These are phyloP conservation scores for Trichopus zeylanicus DNA, from an alignment of 116 monocot species.

Conservation along the genomic window DNA sequence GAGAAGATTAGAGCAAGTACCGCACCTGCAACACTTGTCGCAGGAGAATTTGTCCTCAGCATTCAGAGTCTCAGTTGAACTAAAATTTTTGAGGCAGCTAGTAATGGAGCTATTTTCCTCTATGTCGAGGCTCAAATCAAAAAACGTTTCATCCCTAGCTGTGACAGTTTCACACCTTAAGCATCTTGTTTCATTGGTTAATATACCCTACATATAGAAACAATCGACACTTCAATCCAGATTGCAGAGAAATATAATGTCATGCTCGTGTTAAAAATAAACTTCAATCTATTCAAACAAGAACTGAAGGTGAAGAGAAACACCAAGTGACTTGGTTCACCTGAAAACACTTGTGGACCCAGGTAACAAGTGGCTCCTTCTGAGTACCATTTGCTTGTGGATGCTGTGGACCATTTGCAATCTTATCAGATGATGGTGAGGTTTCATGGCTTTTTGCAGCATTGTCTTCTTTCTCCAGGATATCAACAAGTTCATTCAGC, in stretches of 20 bases:
- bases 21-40: neutral
- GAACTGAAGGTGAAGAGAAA: neutral
- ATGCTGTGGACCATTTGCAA: neutral
- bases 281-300: neutral
- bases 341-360: conserved; percentile 2
- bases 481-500: neutral
- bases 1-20: neutral
- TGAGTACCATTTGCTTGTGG: neutral
- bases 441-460: neutral
- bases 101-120: conserved; percentile 1
- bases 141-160: neutral
- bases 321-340: neutral
- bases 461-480: conserved; percentile 1
- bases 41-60: conserved; percentile 1
- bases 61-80: neutral
- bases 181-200: neutral
- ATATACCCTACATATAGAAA: neutral
- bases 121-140: neutral
- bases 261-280: neutral
- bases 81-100: conserved; percentile 1
- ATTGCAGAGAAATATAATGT: neutral
- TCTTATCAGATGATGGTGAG: neutral
- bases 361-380: neutral
- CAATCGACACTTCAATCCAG: neutral
- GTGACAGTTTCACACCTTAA: conserved; percentile 1